Evolutionary conservation across 805 yeast genomes (phyloP), one percentile per base, ranked within the genome.

Genomic region (Starmera quercuum): DNA sequence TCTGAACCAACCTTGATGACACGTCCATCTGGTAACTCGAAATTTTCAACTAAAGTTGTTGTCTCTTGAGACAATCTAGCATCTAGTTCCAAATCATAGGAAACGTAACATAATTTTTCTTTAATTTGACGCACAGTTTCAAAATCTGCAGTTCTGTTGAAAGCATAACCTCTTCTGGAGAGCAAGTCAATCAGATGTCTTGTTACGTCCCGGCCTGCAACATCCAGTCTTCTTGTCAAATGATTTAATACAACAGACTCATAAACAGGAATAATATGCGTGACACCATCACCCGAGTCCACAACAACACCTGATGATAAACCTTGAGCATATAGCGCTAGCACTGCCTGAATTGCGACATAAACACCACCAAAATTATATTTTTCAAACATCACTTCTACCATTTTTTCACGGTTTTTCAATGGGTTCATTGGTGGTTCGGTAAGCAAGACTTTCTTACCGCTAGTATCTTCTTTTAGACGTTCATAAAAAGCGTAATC

Each of bases 201-300:
- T n/a, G 98, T 92, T 31, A 92, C 97, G 54, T 92, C 98, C 59
- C 98, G 76, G 49, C 98, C 98, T 5, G 98, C 98, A 40, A 92
- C 95, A 58, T 92, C 96, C 49, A 92, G 68, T 56, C 98, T 78
- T 53, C 81, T 75, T 14, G 96, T 90, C 50, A 86, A 69, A 59
- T 92, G 97, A 58, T 85, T 90, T 55, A 92, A 73, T n/a, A 92
- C 98, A 28, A 85, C 95, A 5, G 94, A 81, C 63, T 92, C 97
- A 59, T 92, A 92, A 26, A 92, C 98, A 16, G 98, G 98, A 28
- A 92, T 97, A 59, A 92, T 82, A 56, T 92, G 98, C 4, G 98
- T 92, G 30, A 90, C 98, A 63, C 97, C 97, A 58, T 88, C 97
- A 53, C 98, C 98, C 4, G 96, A 86, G 60, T 92, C 98, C 16